Conservation (phyloP, 371 early-diverging fungal species). For the Actinomortierella wolfii region DNA sequence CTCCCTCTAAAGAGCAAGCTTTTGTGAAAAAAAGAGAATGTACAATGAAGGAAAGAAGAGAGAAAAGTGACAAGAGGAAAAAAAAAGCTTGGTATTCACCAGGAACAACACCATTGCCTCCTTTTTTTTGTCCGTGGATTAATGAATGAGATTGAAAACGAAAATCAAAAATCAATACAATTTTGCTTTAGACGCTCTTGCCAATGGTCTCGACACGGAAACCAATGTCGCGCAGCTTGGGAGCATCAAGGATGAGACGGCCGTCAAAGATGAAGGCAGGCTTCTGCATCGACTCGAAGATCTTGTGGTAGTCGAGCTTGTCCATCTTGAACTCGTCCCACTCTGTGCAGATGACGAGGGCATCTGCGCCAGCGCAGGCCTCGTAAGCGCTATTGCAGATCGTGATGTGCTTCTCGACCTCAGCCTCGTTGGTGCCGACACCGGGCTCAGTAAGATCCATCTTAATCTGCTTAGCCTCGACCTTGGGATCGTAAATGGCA, state of each 20-base stretch:
- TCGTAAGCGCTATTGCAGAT: constrained; percentile 69
- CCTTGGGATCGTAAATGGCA: constrained; percentile 93
- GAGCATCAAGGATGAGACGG: constrained; percentile 80
- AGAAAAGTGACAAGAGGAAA: too few species aligned
- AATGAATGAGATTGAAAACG: constrained; percentile 3
- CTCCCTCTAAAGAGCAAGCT: too few species aligned
- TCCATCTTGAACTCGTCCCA: constrained; percentile 91
- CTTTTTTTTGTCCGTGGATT: background rate
- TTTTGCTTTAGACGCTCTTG: constrained; percentile 55
- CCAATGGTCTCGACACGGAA: constrained; percentile 87
- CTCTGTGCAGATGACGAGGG: constrained; percentile 86
- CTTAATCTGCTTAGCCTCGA: constrained; percentile 77
- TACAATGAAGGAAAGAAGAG: too few species aligned
- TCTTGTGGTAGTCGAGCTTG: constrained; percentile 71
- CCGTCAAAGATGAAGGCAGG: constrained; percentile 96
- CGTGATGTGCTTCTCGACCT: constrained; percentile 67
- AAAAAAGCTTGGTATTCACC: too few species aligned
- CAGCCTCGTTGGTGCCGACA: constrained; percentile 62
- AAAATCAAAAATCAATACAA: background rate
- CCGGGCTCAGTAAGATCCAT: constrained; percentile 80
- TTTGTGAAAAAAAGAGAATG: too few species aligned
- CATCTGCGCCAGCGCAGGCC: constrained; percentile 77
- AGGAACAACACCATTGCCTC: too few species aligned
- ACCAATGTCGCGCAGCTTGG: constrained; percentile 78
- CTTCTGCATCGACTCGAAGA: constrained; percentile 80